Base-by-base conservation (phyloP, 2,329 filamentous ascomycete species). In the Nigrospora oryzae region DNA sequence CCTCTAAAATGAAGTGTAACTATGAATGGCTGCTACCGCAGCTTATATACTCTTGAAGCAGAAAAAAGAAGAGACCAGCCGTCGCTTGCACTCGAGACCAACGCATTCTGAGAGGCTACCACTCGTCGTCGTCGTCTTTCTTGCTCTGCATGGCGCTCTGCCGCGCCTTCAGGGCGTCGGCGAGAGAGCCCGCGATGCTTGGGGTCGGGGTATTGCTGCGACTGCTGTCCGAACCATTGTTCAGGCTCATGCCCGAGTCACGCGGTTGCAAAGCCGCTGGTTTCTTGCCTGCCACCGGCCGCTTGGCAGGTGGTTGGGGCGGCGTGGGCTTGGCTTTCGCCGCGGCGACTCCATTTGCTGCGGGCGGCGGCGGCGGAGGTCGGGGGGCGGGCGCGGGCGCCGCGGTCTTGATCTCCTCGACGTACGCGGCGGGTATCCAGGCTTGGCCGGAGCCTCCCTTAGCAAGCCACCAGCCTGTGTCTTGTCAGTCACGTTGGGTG, bases 381-480 rank as follows among this genome's bases (percentile, higher is more conserved):
- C 77, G 74, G 23, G 79, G 73, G 7, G 80, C 76, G 4, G 82
- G 75, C 19, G 80, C 77, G 11, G 82, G 75, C 8, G 75, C 70
- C 12, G 80, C 73, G 10, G 74, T 70, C 76, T 60, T 86, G 77
- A 48, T 39, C 66, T 96, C 90, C 66, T 97, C 86, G 10, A 98
- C 84, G 58, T 98, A 98, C 16, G 91, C 89, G 16, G 90, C 86
- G 0, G 93, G 93, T 3, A 93, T 81, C 93, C 93, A 98, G 42
- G 89, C 93, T 65, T 93, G 88, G n/a, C 79, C 79, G 5, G 55
- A 54, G 6, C 53, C 67, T 50, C 84, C 86, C 70, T 89, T 91
- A 51, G 84, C 93, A 39, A 97, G 74, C 91, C 91, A 97, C 93
- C 93, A 98, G 43, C 93, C 91, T 95, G 54, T 35, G 42, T 43